Conservation (phyloP, 306 rosid species). For the Rosa multiflora region DNA sequence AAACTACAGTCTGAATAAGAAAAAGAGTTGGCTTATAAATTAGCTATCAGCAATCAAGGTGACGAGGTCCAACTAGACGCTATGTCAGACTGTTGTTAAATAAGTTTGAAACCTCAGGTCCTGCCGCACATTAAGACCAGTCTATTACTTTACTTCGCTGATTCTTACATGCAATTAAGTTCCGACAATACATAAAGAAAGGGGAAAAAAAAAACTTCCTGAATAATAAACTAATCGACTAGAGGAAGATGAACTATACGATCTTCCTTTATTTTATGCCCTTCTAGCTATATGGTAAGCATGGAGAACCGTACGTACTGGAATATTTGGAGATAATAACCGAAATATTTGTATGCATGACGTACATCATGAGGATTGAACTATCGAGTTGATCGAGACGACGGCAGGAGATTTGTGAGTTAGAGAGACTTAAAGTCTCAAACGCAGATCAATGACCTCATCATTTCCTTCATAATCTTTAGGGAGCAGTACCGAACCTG, state of each 20-base stretch:
- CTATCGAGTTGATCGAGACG: neutral
- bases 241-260: neutral
- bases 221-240: neutral
- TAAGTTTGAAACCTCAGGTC: too few relatives aligned
- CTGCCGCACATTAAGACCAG: too few relatives aligned
- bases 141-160: neutral
- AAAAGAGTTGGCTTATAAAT: too few relatives aligned
- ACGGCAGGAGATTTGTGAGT: neutral
- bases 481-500: neutral
- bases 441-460: constrained; percentile 28
- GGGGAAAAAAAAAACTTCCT: neutral
- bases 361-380: neutral
- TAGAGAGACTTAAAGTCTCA: constrained; percentile 25
- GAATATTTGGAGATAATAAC: neutral
- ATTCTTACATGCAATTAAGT: neutral
- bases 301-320: neutral
- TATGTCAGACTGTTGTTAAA: too few relatives aligned
- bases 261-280: too few relatives aligned
- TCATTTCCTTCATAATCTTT: constrained; percentile 3
- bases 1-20: too few relatives aligned
- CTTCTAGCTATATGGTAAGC: neutral
- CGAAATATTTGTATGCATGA: neutral
- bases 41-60: too few relatives aligned
- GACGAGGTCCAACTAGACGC: too few relatives aligned
- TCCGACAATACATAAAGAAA: neutral